Conservation (phyloP, 2,329 filamentous ascomycete species). For the Zarea fungicola region DNA sequence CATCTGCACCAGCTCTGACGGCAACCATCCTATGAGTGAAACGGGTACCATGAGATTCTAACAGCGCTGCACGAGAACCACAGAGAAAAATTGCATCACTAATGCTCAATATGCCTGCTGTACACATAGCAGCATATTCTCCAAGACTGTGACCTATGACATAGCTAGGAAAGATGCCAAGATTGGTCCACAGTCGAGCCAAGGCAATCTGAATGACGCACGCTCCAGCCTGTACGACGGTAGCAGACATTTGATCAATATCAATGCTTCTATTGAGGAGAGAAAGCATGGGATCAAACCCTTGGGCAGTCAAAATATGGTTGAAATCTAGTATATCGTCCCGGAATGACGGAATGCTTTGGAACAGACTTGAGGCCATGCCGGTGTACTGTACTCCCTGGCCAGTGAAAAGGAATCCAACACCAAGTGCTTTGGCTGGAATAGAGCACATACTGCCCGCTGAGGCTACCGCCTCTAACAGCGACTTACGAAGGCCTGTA, state of each 20-base stretch:
- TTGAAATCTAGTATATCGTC: not conserved
- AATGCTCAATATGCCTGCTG: slow-evolving; percentile 65
- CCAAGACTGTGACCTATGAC: slow-evolving; percentile 62
- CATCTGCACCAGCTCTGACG: slow-evolving; percentile 28
- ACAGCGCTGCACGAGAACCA: slow-evolving; percentile 59
- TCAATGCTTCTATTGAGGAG: not conserved
- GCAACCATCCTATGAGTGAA: slow-evolving; percentile 59
- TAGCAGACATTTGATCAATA: not conserved
- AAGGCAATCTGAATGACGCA: slow-evolving; percentile 49
- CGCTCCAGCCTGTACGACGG: not conserved
- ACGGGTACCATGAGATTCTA: slow-evolving; percentile 59
- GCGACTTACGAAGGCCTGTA: slow-evolving; percentile 30
- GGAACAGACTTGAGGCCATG: slow-evolving; percentile 47
- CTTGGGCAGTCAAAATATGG: not conserved
- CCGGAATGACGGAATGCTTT: not conserved
- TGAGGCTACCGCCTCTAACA: too few relatives aligned
- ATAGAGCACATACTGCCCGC: slow-evolving; percentile 36
- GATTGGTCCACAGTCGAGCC: slow-evolving; percentile 44
- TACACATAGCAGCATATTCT: slow-evolving; percentile 67
- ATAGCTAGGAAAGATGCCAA: slow-evolving; percentile 46
- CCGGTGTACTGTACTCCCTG: slow-evolving; percentile 24
- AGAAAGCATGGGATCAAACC: not conserved
- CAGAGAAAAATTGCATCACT: slow-evolving; percentile 69
- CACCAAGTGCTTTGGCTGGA: not conserved
- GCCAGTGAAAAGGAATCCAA: not conserved